Evolutionary conservation across 1,284 basidiomycete genomes (phyloP).

Genomic region (Wolfiporia cocos): DNA sequence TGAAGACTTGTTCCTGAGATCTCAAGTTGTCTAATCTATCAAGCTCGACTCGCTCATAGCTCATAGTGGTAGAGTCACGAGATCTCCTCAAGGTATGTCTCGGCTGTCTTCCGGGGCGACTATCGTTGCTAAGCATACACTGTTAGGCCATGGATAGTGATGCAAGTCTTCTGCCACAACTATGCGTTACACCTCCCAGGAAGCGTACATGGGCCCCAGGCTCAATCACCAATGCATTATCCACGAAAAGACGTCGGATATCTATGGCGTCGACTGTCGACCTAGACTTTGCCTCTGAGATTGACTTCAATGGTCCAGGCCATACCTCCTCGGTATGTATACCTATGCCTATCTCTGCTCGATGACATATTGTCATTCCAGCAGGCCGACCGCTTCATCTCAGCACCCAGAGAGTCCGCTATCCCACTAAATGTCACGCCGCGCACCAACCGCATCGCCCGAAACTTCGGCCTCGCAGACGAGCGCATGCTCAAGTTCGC

Average conservation of each 20-base stretch:
- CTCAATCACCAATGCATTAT: neutral
- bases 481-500: slow-evolving; percentile 37
- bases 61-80: too few species aligned
- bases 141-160: too few species aligned
- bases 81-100: too few species aligned
- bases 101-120: too few species aligned
- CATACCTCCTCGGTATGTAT: neutral
- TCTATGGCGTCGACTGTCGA: neutral
- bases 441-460: slow-evolving; percentile 41
- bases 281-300: neutral
- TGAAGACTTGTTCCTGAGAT: too few species aligned
- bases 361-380: neutral
- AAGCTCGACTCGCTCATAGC: too few species aligned
- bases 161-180: too few species aligned
- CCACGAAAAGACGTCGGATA: neutral
- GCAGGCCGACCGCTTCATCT: slow-evolving; percentile 43
- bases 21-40: too few species aligned
- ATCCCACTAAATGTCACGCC: slow-evolving; percentile 40
- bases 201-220: neutral
- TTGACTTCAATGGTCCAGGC: neutral
- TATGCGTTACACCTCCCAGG: neutral
- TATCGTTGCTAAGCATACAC: too few species aligned
- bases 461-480: slow-evolving; percentile 38
- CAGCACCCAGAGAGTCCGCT: slow-evolving; percentile 29
- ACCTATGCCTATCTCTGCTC: neutral